Evolutionary conservation across 768 basidiomycete species (phyloP), one percentile per base, ranked within the genome.

Genomic region (Tulasnella sp.): DNA sequence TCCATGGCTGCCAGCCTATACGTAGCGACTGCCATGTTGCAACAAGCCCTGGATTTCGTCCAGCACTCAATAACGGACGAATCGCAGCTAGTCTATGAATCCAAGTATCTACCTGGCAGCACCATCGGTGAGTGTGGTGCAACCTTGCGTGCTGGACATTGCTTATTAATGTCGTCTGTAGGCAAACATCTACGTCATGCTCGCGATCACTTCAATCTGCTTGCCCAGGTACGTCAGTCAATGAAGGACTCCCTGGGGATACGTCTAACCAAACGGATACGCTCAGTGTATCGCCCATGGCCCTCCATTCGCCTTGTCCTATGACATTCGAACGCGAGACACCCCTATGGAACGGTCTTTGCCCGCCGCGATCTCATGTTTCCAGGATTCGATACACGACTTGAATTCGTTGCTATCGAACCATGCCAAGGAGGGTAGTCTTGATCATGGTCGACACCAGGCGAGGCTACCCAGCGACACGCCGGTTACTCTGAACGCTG

Each of bases 111-210:
- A 53, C 86, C 87, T n/a, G 89, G 89, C 15, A 89, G 87, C 9
- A 90, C 89, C 4, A 92, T 92, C 59, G 88, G 88, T 87, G 69
- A 60, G 68, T 21, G 17, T 12, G 10, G n/a, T 49, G 27, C 8
- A 25, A 2, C 5, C 21, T 41, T 31, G 42, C 29, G 1, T 29
- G 30, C 4, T 42, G n/a, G 19, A 51, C 3, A 30, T 21, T 24
- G 12, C 22, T 29, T 21, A 15, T 50, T 29, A 43, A 17, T 31
- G 41, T 34, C 59, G 49, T 50, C n/a, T n/a, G 9, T 38, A 46
- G 88, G 88, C 50, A 92, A 92, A 72, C 89, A 92, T 68, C 68
- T 92, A 44, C 81, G 89, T 41, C 89, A 92, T 74, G 87, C 86
- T 22, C 76, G 84, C 57, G 89, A 91, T 66, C 90, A 92, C 66